Percentiles rank a stretch among this genome's conserved stretches.
These are phyloP conservation scores for Linnemannia elongata DNA, from an alignment of 192 early-diverging fungal species.

Conservation along the genomic window DNA sequence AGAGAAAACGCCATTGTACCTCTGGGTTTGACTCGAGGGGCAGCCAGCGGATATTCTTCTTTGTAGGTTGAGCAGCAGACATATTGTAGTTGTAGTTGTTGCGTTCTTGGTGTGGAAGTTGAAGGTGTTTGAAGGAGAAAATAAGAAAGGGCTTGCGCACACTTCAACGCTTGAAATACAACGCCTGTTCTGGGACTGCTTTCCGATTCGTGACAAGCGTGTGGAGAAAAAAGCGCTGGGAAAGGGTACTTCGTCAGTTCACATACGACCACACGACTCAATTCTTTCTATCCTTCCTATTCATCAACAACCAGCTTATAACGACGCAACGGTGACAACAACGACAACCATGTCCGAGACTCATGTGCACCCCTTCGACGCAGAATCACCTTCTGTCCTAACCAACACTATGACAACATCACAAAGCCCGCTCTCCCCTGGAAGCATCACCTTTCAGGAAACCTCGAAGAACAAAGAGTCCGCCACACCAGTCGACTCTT, in stretches of 20 bases:
- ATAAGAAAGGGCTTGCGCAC: neutral
- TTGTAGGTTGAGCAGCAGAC: slow-evolving; percentile 15
- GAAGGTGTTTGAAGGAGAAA: slow-evolving; percentile 2
- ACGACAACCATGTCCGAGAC: neutral
- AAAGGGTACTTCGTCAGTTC: neutral
- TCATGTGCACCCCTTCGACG: neutral
- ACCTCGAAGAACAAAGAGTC: neutral
- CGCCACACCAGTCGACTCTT: neutral
- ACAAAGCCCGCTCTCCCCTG: slow-evolving; percentile 6
- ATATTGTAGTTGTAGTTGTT: slow-evolving; percentile 15
- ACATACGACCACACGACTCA: neutral
- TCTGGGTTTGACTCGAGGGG: slow-evolving; percentile 93
- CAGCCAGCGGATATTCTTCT: slow-evolving; percentile 75
- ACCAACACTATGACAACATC: neutral
- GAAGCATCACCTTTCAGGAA: slow-evolving; percentile 1
- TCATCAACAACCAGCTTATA: neutral
- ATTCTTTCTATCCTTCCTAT: neutral
- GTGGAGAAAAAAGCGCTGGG: neutral
- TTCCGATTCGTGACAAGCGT: neutral
- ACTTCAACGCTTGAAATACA: neutral
- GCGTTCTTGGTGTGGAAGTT: neutral
- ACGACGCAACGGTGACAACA: neutral
- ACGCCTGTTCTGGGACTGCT: neutral
- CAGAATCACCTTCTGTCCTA: neutral
- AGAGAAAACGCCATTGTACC: slow-evolving; percentile 44